A percentile compares a stretch with the other conserved stretches of the same genome.
phyloP scores from a whole-genome alignment of 2,329 filamentous ascomycete genomes.

The Metarhizium anisopliae region DNA sequence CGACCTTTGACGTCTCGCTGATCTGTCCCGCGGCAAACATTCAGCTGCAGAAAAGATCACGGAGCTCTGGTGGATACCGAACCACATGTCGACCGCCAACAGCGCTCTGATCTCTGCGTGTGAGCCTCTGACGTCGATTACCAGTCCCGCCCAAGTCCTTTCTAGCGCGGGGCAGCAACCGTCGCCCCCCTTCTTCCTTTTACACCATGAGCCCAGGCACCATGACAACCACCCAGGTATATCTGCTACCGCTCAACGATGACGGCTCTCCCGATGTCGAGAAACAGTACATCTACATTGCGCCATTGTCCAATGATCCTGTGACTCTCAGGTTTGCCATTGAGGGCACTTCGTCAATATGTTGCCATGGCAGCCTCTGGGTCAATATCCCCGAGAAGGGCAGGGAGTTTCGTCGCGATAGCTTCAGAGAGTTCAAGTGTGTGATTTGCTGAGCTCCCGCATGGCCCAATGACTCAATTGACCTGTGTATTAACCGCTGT shows the following conservation, averaged over 20 bases:
- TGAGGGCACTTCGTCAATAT: conserved; percentile 92
- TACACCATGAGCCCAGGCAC: conserved; percentile 49
- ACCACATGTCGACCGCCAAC: too few species aligned
- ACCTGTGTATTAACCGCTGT: background rate
- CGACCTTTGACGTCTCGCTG: background rate
- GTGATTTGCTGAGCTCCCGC: conserved; percentile 18
- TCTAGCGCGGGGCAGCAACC: conserved; percentile 10
- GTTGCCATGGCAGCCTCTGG: conserved; percentile 89
- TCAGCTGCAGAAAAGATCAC: background rate
- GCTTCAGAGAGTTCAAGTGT: conserved; percentile 85
- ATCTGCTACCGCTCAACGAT: conserved; percentile 85
- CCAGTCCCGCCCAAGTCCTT: background rate
- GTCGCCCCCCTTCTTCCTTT: conserved; percentile 17
- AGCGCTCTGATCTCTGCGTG: too few species aligned
- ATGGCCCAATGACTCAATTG: conserved; percentile 1
- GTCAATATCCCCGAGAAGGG: conserved; percentile 83
- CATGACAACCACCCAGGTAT: conserved; percentile 63
- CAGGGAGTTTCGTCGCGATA: conserved; percentile 64
- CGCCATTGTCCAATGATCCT: conserved; percentile 62
- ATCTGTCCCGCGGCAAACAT: background rate
- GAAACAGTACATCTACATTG: conserved; percentile 85
- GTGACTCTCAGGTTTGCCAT: conserved; percentile 82
- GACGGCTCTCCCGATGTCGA: conserved; percentile 84
- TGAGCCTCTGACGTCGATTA: conserved; percentile 24
- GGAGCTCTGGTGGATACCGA: background rate